Evolutionary conservation across 2,329 filamentous ascomycete species (phyloP), one percentile per base, ranked within the genome.

Genomic region (Chrysoporthe austroafricana): DNA sequence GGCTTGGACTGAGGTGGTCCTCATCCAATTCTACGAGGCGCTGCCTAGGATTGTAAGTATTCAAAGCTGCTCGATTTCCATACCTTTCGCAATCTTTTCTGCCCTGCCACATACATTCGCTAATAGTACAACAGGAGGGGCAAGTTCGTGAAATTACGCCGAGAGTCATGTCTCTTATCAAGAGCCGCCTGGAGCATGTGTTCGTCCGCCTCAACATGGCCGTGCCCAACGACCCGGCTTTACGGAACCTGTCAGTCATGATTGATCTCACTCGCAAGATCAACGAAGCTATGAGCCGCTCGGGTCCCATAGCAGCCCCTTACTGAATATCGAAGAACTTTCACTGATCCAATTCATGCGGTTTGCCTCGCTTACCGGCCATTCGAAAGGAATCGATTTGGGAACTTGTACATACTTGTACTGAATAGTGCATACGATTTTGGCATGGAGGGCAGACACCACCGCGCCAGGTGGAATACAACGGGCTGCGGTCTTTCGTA

Each of bases 1-100:
- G 64, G 80, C 79, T 32, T 88, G 88, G 86, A 81, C 90, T 52
- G 87, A 90, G 74, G 82, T 84, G 72, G 84, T 88, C 50, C 78
- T 90, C n/a, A 78, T 82, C 52, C 80, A 83, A 39, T 84, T 90
- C 71, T 80, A 82, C 66, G 79, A 80, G 64, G 81, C 80, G 61
- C 74, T 87, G 13, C 77, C 80, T 3, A 79, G 77, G 66, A 81
- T 85, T 77, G 86, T 88, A 80, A 78, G 86, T 83, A 62, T 57
- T 52, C 18, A 26, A 60, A 39, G 42, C 36, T 39, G n/a, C 56
- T 14, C 32, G 7, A 58, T 34, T 13, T 39, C 8, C 16, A 58
- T 7, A 7, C 3, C 14, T 4, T 39, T n/a, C 7, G 36, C 6
- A 11, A 9, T 11, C 34, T 21, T 58, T 58, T 6, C 18, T 42